Evolutionary conservation across 2,329 filamentous ascomycete genomes (phyloP).

Genomic region (Colletotrichum sansevieriae): DNA sequence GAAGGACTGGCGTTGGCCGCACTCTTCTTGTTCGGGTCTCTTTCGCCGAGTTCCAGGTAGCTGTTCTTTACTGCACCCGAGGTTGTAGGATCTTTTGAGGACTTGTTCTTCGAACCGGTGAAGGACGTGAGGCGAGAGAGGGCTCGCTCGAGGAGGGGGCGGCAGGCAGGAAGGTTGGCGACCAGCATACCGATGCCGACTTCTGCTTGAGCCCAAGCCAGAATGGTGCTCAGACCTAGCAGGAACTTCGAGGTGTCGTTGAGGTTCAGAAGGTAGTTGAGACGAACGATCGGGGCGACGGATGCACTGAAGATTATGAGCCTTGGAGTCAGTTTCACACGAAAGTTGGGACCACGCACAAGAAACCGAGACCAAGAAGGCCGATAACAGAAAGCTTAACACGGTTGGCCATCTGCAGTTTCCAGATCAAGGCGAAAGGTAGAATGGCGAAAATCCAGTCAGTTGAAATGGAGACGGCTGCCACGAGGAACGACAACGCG

Average conservation of each 20-base stretch:
- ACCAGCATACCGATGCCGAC: slow-evolving; percentile 39
- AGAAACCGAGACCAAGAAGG: slow-evolving; percentile 32
- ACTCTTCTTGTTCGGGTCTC: slow-evolving; percentile 23
- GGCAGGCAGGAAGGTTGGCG: slow-evolving; percentile 36
- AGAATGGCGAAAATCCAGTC: slow-evolving; percentile 37
- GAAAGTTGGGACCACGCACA: not conserved
- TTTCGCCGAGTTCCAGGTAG: slow-evolving; percentile 37
- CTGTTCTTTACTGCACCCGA: slow-evolving; percentile 29
- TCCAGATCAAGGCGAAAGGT: slow-evolving; percentile 37
- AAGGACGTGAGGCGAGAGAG: slow-evolving; percentile 34
- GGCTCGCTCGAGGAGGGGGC: slow-evolving; percentile 33
- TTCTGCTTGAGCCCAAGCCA: slow-evolving; percentile 37
- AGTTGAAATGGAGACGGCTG: slow-evolving; percentile 34
- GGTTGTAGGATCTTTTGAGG: slow-evolving; percentile 19
- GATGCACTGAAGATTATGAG: slow-evolving; percentile 28
- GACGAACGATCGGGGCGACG: slow-evolving; percentile 35
- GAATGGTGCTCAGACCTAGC: slow-evolving; percentile 26
- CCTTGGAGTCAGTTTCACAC: not conserved
- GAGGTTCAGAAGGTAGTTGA: slow-evolving; percentile 35
- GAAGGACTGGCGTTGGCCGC: slow-evolving; percentile 7
- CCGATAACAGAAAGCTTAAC: slow-evolving; percentile 35
- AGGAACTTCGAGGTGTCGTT: slow-evolving; percentile 37
- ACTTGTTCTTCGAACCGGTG: slow-evolving; percentile 36
- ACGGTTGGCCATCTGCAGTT: slow-evolving; percentile 29
- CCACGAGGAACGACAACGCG: slow-evolving; percentile 34